Evolutionary conservation across 2,329 filamentous ascomycete genomes (phyloP).

Genomic region (Fusarium papillatum): DNA sequence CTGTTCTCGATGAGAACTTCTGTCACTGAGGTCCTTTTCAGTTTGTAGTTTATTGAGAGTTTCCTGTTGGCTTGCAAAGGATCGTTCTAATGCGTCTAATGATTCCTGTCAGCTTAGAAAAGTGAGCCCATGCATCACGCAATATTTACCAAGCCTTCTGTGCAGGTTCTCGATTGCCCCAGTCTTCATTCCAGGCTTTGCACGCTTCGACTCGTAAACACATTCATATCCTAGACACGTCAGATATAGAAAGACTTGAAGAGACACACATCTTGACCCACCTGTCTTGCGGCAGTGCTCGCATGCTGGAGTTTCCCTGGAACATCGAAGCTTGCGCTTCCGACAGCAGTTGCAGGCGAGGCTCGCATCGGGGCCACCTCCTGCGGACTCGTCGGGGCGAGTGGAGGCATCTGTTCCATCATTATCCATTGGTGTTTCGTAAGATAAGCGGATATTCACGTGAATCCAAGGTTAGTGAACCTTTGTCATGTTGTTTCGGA

Average conservation of each 20-base stretch:
- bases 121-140: neutral
- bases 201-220: conserved; percentile 38
- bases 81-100: conserved; percentile 26
- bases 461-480: neutral
- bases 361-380: neutral
- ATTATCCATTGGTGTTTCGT: neutral
- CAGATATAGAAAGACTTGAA: neutral
- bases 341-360: conserved; percentile 13
- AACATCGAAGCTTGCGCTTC: conserved; percentile 15
- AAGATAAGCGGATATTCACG: neutral
- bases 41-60: conserved; percentile 7
- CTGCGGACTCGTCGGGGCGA: neutral
- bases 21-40: neutral
- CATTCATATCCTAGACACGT: neutral
- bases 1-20: neutral
- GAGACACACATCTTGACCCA: neutral
- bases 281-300: conserved; percentile 14
- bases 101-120: neutral
- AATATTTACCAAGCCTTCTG: conserved; percentile 45
- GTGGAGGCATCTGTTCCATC: neutral
- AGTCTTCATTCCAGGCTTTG: conserved; percentile 53
- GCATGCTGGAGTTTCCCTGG: conserved; percentile 2
- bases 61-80: conserved; percentile 27
- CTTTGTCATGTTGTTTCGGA: neutral
- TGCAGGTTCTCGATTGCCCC: conserved; percentile 54